Conservation (phyloP, 495 filamentous ascomycete genomes). For the Neurospora sp. region DNA sequence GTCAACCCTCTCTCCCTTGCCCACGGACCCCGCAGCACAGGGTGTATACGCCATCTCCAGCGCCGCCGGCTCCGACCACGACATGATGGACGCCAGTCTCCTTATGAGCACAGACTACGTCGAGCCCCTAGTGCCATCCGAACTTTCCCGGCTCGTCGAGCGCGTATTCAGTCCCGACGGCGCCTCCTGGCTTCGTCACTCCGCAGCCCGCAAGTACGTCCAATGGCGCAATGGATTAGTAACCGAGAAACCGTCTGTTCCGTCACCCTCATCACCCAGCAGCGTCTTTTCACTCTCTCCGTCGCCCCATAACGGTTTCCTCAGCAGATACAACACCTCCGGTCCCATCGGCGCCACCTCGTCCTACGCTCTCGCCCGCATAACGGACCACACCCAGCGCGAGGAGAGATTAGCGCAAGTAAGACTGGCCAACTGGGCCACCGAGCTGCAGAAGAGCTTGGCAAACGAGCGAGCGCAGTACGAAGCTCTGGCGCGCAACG, state of each 20-base stretch:
- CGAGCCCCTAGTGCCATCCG: slow-evolving; percentile 69
- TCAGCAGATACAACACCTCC: slow-evolving; percentile 9
- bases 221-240: slow-evolving; percentile 41
- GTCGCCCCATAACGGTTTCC: not conserved
- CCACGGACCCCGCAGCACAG: slow-evolving; percentile 19
- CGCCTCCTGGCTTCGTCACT: slow-evolving; percentile 76
- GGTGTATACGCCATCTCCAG: slow-evolving; percentile 76
- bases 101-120: slow-evolving; percentile 93
- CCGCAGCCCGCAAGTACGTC: slow-evolving; percentile 79
- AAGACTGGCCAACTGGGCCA: slow-evolving; percentile 79
- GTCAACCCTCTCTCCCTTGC: not conserved
- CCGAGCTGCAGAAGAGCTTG: slow-evolving; percentile 75
- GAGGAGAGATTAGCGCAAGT: slow-evolving; percentile 72
- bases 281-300: not conserved
- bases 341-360: slow-evolving; percentile 31
- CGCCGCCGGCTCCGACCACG: slow-evolving; percentile 60
- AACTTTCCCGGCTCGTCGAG: slow-evolving; percentile 59
- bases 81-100: slow-evolving; percentile 89
- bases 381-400: slow-evolving; percentile 59
- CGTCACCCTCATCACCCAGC: slow-evolving; percentile 1
- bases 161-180: slow-evolving; percentile 72
- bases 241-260: slow-evolving; percentile 3
- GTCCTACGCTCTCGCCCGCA: slow-evolving; percentile 58
- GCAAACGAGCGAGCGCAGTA: slow-evolving; percentile 73
- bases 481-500: slow-evolving; percentile 55